phyloP scores from a whole-genome alignment of 768 basidiomycete genomes.

The Tulasnella sp. region DNA sequence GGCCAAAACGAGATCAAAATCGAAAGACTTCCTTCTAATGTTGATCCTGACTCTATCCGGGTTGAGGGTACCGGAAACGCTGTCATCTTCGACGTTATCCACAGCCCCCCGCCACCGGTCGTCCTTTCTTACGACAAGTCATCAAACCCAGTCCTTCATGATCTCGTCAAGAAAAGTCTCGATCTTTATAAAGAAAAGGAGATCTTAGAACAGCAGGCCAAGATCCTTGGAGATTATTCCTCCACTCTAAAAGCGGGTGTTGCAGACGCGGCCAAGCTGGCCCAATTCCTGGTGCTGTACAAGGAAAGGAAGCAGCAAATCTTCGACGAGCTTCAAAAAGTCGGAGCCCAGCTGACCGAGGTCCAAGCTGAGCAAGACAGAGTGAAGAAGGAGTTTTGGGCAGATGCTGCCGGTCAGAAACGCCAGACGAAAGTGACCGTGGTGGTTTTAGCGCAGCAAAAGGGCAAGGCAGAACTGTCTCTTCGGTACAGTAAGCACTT shows the following conservation, averaged over 20 bases:
- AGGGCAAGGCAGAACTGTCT: conserved; percentile 28
- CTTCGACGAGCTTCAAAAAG: background rate
- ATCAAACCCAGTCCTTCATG: background rate
- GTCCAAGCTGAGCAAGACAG: conserved; percentile 20
- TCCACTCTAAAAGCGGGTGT: conserved; percentile 41
- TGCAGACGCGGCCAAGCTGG: conserved; percentile 34
- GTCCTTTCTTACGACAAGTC: background rate
- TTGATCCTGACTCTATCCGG: conserved; percentile 26
- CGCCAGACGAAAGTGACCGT: conserved; percentile 27
- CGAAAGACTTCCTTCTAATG: conserved; percentile 17
- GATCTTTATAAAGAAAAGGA: conserved; percentile 16
- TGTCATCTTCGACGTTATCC: conserved; percentile 28
- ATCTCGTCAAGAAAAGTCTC: background rate
- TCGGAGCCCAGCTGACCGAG: background rate
- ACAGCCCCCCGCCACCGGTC: conserved; percentile 12
- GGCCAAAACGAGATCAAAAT: conserved; percentile 28
- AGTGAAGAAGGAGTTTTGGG: conserved; percentile 16
- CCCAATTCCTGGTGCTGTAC: conserved; percentile 42
- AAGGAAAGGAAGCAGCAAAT: conserved; percentile 14
- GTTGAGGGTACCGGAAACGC: conserved; percentile 28
- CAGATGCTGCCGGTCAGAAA: conserved; percentile 27
- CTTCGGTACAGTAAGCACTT: conserved; percentile 25
- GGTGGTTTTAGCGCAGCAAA: conserved; percentile 28
- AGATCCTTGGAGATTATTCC: conserved; percentile 13
- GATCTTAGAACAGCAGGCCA: background rate